Base-by-base conservation (phyloP, 2,329 filamentous ascomycete species). In the Trichoderma koningii region DNA sequence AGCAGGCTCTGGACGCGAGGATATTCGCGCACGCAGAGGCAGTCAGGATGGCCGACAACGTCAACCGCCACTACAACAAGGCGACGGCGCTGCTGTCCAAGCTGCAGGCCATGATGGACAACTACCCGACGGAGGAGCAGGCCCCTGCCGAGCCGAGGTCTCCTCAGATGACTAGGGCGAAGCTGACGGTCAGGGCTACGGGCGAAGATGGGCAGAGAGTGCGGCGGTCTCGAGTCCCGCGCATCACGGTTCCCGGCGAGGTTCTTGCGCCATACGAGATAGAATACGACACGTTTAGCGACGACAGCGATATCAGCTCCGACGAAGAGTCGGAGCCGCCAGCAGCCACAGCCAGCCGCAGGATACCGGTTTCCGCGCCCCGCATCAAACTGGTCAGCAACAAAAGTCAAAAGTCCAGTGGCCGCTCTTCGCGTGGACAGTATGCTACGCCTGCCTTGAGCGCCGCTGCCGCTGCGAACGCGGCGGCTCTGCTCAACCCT, bases 251-350 rank as follows among this genome's bases (percentile, higher is more conserved):
- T 12, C 87, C 87, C 1, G 87, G 87, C 51, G 86, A 89, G 72
- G 87, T 89, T 9, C 78, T 89, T 53, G 86, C 87, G 1, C 87
- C 87, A 0, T 88, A 88, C 70, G 87, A 89, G 63, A 75, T 88
- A 26, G 85, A 87, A 66, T 87, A 87, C 72, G 85, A 87, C 59
- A 79, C 81, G 0, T 85, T 82, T 66, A 84, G 78, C 53, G 83
- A 82, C 23, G 81, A 81, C 15, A 83, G 79, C 69, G 83, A 85
- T 21, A 80, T 81, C 45, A 84, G 81, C 72, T 83, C 81, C 2
- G 82, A 82, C 23, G 80, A 82, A 9, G 82, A 84, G 34, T 77
- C 79, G 5, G 79, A 82, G 19, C 73, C 76, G 26, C 75, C 78
- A 2, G 74, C 76, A 3, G 72, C 76, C 2, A 75, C 76, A 3